phyloP scores from a whole-genome alignment of 768 basidiomycete genomes.

The Mycena epipterygia region DNA sequence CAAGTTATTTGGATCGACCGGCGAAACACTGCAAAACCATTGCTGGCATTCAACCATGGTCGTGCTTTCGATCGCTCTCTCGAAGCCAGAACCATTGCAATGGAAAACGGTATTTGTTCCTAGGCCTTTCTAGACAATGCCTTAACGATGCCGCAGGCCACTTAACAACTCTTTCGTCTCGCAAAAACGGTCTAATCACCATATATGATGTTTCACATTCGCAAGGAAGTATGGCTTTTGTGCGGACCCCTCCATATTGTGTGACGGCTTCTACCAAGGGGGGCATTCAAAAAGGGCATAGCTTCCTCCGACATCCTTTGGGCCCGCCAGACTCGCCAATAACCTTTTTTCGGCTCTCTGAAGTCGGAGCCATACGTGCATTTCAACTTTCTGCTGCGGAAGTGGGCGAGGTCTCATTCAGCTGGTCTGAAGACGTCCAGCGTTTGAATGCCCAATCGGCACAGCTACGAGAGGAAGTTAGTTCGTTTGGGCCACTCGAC shows the following conservation, averaged over 20 bases:
- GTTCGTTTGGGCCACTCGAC: conserved; percentile 61
- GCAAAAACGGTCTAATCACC: conserved; percentile 68
- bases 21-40: conserved; percentile 67
- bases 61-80: conserved; percentile 74
- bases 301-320: conserved; percentile 51
- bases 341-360: conserved; percentile 62
- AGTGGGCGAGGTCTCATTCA: conserved; percentile 39
- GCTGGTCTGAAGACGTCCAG: conserved; percentile 58
- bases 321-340: conserved; percentile 39
- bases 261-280: conserved; percentile 47
- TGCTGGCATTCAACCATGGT: conserved; percentile 73
- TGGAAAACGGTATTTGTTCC: conserved; percentile 45
- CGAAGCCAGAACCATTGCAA: conserved; percentile 52
- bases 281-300: conserved; percentile 47
- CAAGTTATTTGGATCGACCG: conserved; percentile 80
- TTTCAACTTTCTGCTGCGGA: conserved; percentile 50
- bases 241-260: conserved; percentile 59
- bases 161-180: conserved; percentile 71
- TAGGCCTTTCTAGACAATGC: not conserved
- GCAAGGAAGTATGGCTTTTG: conserved; percentile 56
- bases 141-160: conserved; percentile 51
- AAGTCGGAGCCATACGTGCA: conserved; percentile 60
- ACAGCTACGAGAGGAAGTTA: conserved; percentile 51
- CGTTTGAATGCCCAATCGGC: conserved; percentile 47
- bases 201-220: conserved; percentile 72